These are phyloP conservation scores for Cryphonectria japonica DNA, from an alignment of 2,329 filamentous ascomycete species.

Conservation along the genomic window DNA sequence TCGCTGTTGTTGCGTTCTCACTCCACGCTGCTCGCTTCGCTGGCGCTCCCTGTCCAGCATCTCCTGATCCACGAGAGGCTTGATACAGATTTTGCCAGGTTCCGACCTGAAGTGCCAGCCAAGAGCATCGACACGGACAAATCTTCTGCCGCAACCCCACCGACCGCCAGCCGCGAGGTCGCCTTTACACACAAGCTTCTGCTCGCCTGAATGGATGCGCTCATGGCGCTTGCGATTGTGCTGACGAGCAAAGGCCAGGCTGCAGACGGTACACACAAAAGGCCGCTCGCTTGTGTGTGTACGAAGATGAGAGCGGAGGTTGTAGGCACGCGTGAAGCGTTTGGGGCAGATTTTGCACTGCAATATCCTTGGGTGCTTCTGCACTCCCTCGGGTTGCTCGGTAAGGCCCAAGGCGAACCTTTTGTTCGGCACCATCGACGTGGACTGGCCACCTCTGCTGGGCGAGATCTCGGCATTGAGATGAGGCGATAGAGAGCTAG, in stretches of 20 bases:
- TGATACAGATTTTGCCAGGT: slow-evolving; percentile 94
- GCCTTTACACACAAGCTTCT: slow-evolving; percentile 97
- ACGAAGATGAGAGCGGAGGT: slow-evolving; percentile 89
- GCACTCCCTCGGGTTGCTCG: slow-evolving; percentile 49
- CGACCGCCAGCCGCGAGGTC: slow-evolving; percentile 79
- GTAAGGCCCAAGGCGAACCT: no score
- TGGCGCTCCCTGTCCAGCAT: slow-evolving; percentile 77
- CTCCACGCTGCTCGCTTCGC: background rate
- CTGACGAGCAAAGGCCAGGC: slow-evolving; percentile 95
- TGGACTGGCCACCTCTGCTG: slow-evolving; percentile 58
- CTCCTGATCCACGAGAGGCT: slow-evolving; percentile 92
- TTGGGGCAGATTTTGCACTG: slow-evolving; percentile 94
- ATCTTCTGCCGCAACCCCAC: slow-evolving; percentile 92
- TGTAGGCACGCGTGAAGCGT: slow-evolving; percentile 94
- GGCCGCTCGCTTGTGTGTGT: slow-evolving; percentile 97
- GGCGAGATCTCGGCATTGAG: slow-evolving; percentile 34
- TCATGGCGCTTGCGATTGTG: slow-evolving; percentile 98
- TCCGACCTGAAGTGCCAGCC: slow-evolving; percentile 95
- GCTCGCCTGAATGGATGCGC: slow-evolving; percentile 93
- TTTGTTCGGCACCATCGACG: no score
- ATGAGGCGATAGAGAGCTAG: background rate
- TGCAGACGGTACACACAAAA: slow-evolving; percentile 95
- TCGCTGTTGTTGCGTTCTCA: no score
- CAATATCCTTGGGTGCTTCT: slow-evolving; percentile 97
- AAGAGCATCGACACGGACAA: slow-evolving; percentile 92